Percentiles rank a stretch among this genome's conserved stretches.
These are phyloP conservation scores for Pseudogymnoascus sp. DNA, from an alignment of 2,329 filamentous ascomycete genomes.

Conservation along the genomic window DNA sequence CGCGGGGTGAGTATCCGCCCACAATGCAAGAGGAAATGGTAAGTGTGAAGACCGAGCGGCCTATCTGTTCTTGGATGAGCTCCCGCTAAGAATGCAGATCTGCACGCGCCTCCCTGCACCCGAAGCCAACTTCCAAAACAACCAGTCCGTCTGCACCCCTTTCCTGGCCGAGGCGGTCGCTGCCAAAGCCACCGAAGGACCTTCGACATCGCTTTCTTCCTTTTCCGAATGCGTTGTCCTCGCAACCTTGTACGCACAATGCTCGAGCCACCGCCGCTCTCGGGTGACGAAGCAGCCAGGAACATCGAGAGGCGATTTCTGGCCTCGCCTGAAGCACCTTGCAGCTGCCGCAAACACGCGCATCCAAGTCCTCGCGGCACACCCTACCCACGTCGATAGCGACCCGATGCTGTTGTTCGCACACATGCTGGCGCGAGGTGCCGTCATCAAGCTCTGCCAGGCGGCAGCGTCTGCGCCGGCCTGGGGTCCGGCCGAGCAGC, in stretches of 20 bases:
- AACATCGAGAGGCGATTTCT: no score
- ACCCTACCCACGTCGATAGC: neutral
- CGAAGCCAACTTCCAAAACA: slow-evolving; percentile 31
- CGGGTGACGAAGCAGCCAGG: no score
- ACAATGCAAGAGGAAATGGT: slow-evolving; percentile 18
- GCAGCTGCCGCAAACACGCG: no score
- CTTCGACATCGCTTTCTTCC: slow-evolving; percentile 20
- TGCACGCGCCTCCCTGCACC: slow-evolving; percentile 30
- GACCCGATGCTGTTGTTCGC: neutral
- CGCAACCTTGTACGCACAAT: slow-evolving; percentile 15
- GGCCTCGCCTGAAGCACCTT: neutral
- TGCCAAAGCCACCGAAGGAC: slow-evolving; percentile 15
- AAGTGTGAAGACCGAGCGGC: slow-evolving; percentile 23
- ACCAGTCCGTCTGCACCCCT: slow-evolving; percentile 18
- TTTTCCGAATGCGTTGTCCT: slow-evolving; percentile 30
- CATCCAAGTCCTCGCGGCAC: neutral
- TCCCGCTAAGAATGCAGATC: slow-evolving; percentile 21
- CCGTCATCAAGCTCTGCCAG: neutral
- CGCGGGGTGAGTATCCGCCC: slow-evolving; percentile 26
- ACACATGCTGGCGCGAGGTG: neutral
- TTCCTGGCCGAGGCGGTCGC: slow-evolving; percentile 26
- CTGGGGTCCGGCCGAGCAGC: neutral
- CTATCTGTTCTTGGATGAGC: neutral
- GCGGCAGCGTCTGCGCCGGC: neutral
- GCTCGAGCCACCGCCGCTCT: neutral